Conservation (phyloP, 306 rosid genomes). For the Inga leiocalycina region DNA sequence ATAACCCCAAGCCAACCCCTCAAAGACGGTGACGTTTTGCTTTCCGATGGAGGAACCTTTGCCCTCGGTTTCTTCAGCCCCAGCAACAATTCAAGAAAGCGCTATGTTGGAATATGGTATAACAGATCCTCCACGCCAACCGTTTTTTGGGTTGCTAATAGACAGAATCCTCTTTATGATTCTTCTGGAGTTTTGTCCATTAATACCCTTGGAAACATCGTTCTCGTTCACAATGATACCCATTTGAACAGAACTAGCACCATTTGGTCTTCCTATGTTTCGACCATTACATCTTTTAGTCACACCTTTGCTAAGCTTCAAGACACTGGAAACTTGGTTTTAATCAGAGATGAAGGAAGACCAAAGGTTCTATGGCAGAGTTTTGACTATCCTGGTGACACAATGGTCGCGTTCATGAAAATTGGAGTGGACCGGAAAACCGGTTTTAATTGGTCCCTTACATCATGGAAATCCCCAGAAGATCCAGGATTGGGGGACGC, state of each 20-base stretch:
- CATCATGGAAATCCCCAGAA: too few relatives aligned
- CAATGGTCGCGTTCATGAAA: too few relatives aligned
- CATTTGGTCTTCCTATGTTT: conserved; percentile 40
- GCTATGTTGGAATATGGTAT: background rate
- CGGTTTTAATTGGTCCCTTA: too few relatives aligned
- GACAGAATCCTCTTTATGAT: background rate
- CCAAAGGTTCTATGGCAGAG: background rate
- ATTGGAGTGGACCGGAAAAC: too few relatives aligned
- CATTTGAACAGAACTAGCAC: background rate
- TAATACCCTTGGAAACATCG: background rate
- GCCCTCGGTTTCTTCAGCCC: background rate
- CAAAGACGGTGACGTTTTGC: background rate
- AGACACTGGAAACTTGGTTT: conserved; percentile 43
- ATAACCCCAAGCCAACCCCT: background rate
- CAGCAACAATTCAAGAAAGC: background rate
- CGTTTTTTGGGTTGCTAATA: background rate
- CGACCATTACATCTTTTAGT: background rate
- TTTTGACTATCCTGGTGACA: background rate
- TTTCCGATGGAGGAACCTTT: background rate
- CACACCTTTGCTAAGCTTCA: conserved; percentile 38
- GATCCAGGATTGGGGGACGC: too few relatives aligned
- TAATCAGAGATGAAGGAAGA: background rate
- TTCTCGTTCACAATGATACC: background rate
- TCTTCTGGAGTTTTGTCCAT: background rate
- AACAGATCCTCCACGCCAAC: background rate